These are phyloP conservation scores for Alternaria brassicicola DNA, from an alignment of 2,329 filamentous ascomycete genomes.

Conservation along the genomic window DNA sequence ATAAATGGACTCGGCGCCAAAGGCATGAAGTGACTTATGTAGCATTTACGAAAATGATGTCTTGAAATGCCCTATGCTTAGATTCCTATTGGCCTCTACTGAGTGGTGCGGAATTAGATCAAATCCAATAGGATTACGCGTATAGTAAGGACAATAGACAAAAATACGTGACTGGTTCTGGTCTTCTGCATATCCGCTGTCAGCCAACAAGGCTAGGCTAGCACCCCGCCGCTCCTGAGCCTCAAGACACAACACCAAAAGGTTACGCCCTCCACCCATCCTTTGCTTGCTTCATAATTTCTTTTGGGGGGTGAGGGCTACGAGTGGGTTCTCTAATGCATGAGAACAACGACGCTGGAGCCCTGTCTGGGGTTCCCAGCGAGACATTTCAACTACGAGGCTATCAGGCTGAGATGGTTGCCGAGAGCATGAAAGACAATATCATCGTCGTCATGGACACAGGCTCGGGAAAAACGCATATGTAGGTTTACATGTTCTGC, in stretches of 20 bases:
- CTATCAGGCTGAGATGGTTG: constrained; percentile 59
- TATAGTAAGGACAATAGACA: neutral
- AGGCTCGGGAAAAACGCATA: constrained; percentile 57
- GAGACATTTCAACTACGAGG: constrained; percentile 46
- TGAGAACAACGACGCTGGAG: constrained; percentile 5
- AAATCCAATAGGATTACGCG: neutral
- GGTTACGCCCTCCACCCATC: neutral
- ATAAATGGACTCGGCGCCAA: constrained; percentile 1
- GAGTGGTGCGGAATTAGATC: neutral
- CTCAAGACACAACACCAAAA: neutral
- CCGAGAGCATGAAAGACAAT: constrained; percentile 52
- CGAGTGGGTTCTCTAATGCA: constrained; percentile 7
- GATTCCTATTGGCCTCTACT: neutral
- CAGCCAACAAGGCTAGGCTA: constrained; percentile 6
- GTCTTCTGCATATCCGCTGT: neutral
- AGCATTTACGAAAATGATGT: constrained; percentile 35
- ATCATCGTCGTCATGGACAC: constrained; percentile 59
- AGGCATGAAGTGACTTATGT: constrained; percentile 27
- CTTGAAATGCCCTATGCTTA: constrained; percentile 4
- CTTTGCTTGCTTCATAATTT: neutral
- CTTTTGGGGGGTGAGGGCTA: neutral
- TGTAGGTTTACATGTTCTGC: constrained; percentile 28
- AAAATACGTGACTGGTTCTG: neutral
- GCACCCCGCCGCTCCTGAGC: neutral
- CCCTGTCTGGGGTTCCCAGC: constrained; percentile 5